A percentile compares a stretch with the other conserved stretches of the same genome.
Evolutionary conservation across 441 rosid species (phyloP).

Genomic region (Gossypium aridum): DNA sequence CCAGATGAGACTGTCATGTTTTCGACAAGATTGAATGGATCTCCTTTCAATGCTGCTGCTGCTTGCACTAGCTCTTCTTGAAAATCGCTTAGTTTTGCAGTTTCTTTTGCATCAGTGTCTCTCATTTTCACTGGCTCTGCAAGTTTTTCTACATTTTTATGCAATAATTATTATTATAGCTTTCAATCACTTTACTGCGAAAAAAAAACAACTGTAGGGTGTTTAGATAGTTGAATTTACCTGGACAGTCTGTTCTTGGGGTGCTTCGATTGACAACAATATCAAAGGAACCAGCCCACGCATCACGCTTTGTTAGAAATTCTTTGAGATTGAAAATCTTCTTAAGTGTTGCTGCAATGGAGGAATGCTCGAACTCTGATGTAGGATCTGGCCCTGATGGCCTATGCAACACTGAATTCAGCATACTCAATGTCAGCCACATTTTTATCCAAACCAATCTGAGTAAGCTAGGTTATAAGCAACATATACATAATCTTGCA

Average conservation of each 20-base stretch:
- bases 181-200: neutral
- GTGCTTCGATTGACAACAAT: slow-evolving; percentile 45
- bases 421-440: no score
- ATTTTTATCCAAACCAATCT: no score
- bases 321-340: slow-evolving; percentile 72
- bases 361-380: slow-evolving; percentile 88
- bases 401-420: slow-evolving; percentile 50
- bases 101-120: slow-evolving; percentile 34
- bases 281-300: slow-evolving; percentile 90
- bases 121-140: slow-evolving; percentile 44
- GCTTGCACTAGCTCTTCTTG: slow-evolving; percentile 64
- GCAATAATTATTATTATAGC: neutral
- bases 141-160: slow-evolving; percentile 36
- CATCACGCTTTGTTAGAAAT: slow-evolving; percentile 88
- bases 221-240: slow-evolving; percentile 22
- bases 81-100: slow-evolving; percentile 62
- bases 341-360: slow-evolving; percentile 77
- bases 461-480: neutral
- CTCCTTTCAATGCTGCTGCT: slow-evolving; percentile 72
- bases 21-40: slow-evolving; percentile 52
- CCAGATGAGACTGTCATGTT: slow-evolving; percentile 53
- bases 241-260: slow-evolving; percentile 77
- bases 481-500: neutral
- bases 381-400: slow-evolving; percentile 71
- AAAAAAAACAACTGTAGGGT: no score